Evolutionary conservation across 2,329 filamentous ascomycete species (phyloP), one percentile per base, ranked within the genome.

Genomic region (Diaporthe eres): DNA sequence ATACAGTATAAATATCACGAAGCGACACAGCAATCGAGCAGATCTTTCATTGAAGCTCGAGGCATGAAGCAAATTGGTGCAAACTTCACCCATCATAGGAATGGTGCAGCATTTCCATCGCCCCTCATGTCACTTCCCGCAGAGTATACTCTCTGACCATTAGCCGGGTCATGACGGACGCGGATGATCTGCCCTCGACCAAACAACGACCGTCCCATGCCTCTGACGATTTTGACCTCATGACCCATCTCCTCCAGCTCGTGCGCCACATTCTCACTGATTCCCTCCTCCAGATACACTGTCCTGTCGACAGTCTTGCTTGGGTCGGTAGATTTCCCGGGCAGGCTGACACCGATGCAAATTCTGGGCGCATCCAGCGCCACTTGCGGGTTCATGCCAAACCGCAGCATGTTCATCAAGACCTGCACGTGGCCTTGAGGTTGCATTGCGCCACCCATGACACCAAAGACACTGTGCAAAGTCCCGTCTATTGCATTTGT

Each of bases 401-500:
- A 98, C 0, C 94, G 91, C 0, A 97, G 85, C 90, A 97, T 96
- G 79, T 97, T 98, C 1, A 98, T 87, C 15, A 98, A 85, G 0
- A 98, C 95, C 83, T 98, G 96, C 0, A 98, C 92, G 77, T 98
- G 96, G 19, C 96, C 96, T 83, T 98, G 96, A 0, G 96, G 96
- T 84, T 98, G 96, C 94, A 98, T 98, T 83, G 97, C 98, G 0
- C 95, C 96, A 47, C 96, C 96, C 96, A 98, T 98, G 77, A 98
- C 95, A 58, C 96, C 96, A 79, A 96, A 98, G 0, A 97, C 93
- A 3, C 91, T 93, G 82, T 98, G 94, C 68, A 98, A 85, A 58
- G 89, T 92, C 31, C 91, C 90, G 78, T 96, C 94, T 19, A 87
- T 86, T 17, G 90, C 83, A 78, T 96, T 94, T 0, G 96, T 98